Evolutionary conservation across 2,329 filamentous ascomycete species (phyloP).

Genomic region (Monosporascus sp.): DNA sequence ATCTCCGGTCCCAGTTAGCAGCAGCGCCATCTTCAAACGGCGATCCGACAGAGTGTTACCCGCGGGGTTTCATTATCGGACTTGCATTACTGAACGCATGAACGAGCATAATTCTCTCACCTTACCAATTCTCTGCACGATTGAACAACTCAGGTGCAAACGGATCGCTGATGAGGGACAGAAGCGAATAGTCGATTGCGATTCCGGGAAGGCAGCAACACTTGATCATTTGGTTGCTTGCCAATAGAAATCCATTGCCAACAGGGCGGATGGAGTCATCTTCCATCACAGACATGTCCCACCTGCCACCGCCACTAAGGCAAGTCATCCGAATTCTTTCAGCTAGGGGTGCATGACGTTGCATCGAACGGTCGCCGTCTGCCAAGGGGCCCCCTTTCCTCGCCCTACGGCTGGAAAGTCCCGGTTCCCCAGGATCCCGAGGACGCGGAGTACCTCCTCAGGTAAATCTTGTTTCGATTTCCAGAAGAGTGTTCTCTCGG

Average conservation of each 20-base stretch:
- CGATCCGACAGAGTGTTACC: constrained; percentile 27
- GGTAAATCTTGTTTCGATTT: background rate
- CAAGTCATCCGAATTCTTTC: background rate
- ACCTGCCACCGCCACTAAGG: background rate
- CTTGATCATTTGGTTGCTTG: too few relatives aligned
- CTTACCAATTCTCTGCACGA: background rate
- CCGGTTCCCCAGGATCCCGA: background rate
- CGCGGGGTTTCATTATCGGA: constrained; percentile 22
- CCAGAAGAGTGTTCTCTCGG: background rate
- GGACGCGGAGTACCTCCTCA: background rate
- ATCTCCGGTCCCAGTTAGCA: constrained; percentile 5
- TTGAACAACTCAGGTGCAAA: background rate
- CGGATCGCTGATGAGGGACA: background rate
- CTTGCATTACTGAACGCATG: background rate
- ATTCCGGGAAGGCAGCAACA: background rate
- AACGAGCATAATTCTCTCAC: background rate
- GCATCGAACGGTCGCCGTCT: background rate
- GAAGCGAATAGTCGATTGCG: background rate
- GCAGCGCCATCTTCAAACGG: constrained; percentile 28
- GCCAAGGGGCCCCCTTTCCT: background rate
- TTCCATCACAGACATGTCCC: background rate
- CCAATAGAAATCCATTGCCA: too few relatives aligned
- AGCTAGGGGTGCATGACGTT: background rate
- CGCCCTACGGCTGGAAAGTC: background rate
- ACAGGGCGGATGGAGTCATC: too few relatives aligned